These are phyloP conservation scores for Candida krabiensis DNA, from an alignment of 805 yeast species.

Conservation along the genomic window DNA sequence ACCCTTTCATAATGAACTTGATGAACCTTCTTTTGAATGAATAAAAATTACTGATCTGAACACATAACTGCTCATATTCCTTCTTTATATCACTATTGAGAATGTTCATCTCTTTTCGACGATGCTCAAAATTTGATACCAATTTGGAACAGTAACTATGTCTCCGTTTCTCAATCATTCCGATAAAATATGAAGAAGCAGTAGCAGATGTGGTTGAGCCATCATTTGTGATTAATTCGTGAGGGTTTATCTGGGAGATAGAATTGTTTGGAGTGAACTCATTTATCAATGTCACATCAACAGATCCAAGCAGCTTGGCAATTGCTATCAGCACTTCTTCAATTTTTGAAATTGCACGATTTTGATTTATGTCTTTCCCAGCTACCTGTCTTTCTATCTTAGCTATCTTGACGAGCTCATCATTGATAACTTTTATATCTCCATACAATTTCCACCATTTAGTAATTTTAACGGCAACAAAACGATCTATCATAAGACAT, in stretches of 20 bases:
- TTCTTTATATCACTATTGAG: constrained; percentile 47
- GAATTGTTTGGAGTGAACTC: constrained; percentile 9
- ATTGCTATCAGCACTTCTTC: constrained; percentile 15
- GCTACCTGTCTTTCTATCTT: constrained; percentile 15
- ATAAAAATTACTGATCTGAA: constrained; percentile 59
- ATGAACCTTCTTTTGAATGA: constrained; percentile 47
- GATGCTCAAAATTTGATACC: constrained; percentile 38
- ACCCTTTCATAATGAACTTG: constrained; percentile 37
- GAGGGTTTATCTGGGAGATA: constrained; percentile 9
- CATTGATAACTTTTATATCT: constrained; percentile 38
- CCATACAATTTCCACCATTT: constrained; percentile 48
- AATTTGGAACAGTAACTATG: constrained; percentile 46
- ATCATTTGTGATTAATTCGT: constrained; percentile 6
- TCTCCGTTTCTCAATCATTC: constrained; percentile 53
- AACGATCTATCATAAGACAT: constrained; percentile 29
- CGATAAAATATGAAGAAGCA: constrained; percentile 16
- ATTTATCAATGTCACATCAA: constrained; percentile 10
- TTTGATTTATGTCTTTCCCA: background rate
- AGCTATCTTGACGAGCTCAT: constrained; percentile 25
- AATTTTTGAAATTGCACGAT: constrained; percentile 2
- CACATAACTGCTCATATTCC: constrained; percentile 63
- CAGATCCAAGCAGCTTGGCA: constrained; percentile 15
- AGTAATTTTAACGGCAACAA: constrained; percentile 35
- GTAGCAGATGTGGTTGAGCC: constrained; percentile 1
- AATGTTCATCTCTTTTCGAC: constrained; percentile 40